phyloP scores from a whole-genome alignment of 2,329 filamentous ascomycete species.

The Rhynchosporium agropyri region DNA sequence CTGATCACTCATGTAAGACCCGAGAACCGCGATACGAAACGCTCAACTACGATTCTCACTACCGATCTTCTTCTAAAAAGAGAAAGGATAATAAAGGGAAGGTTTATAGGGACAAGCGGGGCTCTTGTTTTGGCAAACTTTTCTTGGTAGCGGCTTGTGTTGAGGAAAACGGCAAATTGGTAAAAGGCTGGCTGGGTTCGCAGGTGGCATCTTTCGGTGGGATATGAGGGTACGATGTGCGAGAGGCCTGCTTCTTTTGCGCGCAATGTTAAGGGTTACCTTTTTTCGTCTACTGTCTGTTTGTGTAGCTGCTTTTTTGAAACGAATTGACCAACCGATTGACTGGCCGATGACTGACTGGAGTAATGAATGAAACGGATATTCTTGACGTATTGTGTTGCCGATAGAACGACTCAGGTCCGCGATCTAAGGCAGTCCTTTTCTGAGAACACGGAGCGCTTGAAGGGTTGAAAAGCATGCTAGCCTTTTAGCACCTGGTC shows the following conservation, averaged over 20 bases:
- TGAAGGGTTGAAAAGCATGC: too few relatives aligned
- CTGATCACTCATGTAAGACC: conserved; percentile 20
- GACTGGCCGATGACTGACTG: background rate
- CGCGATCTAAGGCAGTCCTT: too few relatives aligned
- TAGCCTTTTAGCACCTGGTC: too few relatives aligned
- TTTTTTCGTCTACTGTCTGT: conserved; percentile 20
- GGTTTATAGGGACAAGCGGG: conserved; percentile 20
- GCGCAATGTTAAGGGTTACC: conserved; percentile 29
- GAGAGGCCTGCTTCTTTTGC: conserved; percentile 27
- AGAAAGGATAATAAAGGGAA: conserved; percentile 23
- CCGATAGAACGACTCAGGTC: too few relatives aligned
- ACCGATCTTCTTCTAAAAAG: conserved; percentile 20
- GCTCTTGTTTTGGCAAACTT: conserved; percentile 15
- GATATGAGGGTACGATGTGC: conserved; percentile 39
- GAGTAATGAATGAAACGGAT: background rate
- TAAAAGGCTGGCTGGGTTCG: conserved; percentile 15
- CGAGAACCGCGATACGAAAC: conserved; percentile 31
- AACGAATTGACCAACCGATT: conserved; percentile 20
- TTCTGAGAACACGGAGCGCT: too few relatives aligned
- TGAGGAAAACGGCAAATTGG: conserved; percentile 26
- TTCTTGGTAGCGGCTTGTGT: conserved; percentile 9
- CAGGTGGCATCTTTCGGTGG: conserved; percentile 32
- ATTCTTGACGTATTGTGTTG: too few relatives aligned
- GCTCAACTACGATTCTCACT: conserved; percentile 28
- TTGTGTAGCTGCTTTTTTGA: conserved; percentile 26